Evolutionary conservation across 73 alveolate genomes (phyloP), one percentile per base, ranked within the genome.

Genomic region (Paramecium caudatum): DNA sequence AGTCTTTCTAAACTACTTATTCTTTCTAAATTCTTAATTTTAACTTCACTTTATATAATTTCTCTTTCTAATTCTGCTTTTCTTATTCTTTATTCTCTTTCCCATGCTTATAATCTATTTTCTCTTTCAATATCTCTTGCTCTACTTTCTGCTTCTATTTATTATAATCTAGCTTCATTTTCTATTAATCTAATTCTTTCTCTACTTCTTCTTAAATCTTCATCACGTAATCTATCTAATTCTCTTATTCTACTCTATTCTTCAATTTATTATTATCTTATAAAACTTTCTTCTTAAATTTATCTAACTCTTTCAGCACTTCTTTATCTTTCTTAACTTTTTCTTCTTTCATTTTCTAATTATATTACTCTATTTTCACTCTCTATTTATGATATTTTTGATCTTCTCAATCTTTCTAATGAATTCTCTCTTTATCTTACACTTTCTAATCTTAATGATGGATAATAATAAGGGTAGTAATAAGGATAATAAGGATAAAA

Each of bases 241-340:
- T 74, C 88, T 41, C 88, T 74, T 4, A 74, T 39, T 41, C 88
- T 74, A 37, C 16, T 39, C 32, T 37, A 37, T 43, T 74, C 88
- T 12, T 74, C 88, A 41, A 74, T 36, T 43, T 39, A 8, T 16
- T 13, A 39, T 74, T 74, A 41, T 74, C 88, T 37, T 16, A 74
- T 27, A 2, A 74, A 43, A 45, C 88, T 74, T 45, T 74, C 88
- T 45, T 74, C 88, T 74, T 74, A 45, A 8, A 74, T 74, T 21
- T 74, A 74, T 74, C 69, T 74, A 1, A 74, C 13, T 74, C 88
- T 74, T 21, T 74, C 88, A 41, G 88, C 88, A 17, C 88, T 74
- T 39, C 88, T 74, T 39, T 74, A 41, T 41, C 88, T 74, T 41
- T 74, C 88, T 2, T 33, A 63, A 27, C 12, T 41, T 74, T 68